Evolutionary conservation across 2,329 filamentous ascomycete species (phyloP).

Genomic region (Colletotrichum siamense): DNA sequence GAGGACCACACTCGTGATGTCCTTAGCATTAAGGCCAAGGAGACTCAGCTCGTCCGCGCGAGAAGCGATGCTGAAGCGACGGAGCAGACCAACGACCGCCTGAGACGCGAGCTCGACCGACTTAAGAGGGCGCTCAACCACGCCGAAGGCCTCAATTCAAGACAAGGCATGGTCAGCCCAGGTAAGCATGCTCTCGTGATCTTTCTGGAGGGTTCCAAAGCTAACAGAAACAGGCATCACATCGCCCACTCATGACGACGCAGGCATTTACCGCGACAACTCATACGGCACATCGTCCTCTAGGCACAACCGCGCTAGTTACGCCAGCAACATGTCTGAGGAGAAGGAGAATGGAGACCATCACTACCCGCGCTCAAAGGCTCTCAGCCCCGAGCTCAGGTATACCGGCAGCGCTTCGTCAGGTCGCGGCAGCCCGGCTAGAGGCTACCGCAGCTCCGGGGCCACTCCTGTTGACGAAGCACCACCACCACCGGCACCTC

Average conservation of each 20-base stretch:
- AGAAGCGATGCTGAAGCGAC: slow-evolving; percentile 88
- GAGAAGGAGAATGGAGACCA: slow-evolving; percentile 76
- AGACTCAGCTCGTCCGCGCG: slow-evolving; percentile 93
- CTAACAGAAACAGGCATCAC: slow-evolving; percentile 39
- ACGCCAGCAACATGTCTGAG: slow-evolving; percentile 71
- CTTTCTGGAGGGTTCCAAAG: neutral
- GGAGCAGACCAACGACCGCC: slow-evolving; percentile 82
- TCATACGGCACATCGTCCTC: slow-evolving; percentile 34
- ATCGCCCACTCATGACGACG: slow-evolving; percentile 64
- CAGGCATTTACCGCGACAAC: slow-evolving; percentile 62
- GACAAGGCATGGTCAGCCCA: slow-evolving; percentile 31
- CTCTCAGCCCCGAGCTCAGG: slow-evolving; percentile 58
- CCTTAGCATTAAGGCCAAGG: slow-evolving; percentile 96
- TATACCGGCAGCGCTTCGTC: slow-evolving; percentile 59
- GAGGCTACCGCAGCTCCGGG: slow-evolving; percentile 51
- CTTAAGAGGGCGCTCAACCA: slow-evolving; percentile 84
- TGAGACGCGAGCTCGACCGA: slow-evolving; percentile 88
- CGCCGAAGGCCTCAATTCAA: slow-evolving; percentile 56
- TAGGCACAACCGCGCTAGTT: slow-evolving; percentile 62
- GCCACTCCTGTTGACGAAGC: slow-evolving; percentile 22
- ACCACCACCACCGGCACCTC: neutral
- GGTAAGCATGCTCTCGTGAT: neutral
- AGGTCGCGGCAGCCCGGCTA: slow-evolving; percentile 64
- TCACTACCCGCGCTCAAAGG: slow-evolving; percentile 54
- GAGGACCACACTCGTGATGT: slow-evolving; percentile 97